Evolutionary conservation across 2,329 filamentous ascomycete genomes (phyloP).

Genomic region (Scedosporium boydii): DNA sequence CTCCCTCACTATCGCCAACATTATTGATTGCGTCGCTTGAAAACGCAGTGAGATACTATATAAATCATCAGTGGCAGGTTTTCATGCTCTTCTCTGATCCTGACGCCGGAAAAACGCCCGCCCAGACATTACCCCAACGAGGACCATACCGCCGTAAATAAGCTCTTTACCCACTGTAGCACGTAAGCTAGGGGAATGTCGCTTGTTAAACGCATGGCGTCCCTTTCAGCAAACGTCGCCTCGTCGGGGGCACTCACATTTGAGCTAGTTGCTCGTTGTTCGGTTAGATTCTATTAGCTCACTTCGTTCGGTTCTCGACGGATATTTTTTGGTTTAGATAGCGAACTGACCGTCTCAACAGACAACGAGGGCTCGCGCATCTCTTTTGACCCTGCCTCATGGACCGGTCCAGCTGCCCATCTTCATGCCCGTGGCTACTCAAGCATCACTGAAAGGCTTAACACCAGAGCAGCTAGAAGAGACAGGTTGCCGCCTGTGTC

Average conservation of each 20-base stretch:
- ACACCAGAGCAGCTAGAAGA: conserved; percentile 87
- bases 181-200: conserved; percentile 15
- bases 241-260: conserved; percentile 63
- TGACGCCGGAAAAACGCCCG: no score
- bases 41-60: no score
- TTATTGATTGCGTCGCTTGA: no score
- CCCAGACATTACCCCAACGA: no score
- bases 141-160: no score
- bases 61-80: no score
- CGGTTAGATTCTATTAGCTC: conserved; percentile 37
- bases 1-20: no score
- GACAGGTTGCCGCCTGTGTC: conserved; percentile 78
- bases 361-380: conserved; percentile 92
- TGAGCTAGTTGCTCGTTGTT: conserved; percentile 69
- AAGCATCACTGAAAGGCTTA: conserved; percentile 88
- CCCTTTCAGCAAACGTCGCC: conserved; percentile 30
- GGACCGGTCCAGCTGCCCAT: conserved; percentile 82
- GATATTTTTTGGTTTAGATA: not conserved
- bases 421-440: conserved; percentile 98
- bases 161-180: not conserved
- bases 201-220: conserved; percentile 34
- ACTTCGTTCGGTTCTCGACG: not conserved
- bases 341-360: conserved; percentile 23
- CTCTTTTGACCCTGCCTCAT: conserved; percentile 80
- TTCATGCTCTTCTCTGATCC: no score